Evolutionary conservation across 139 green algal genomes (phyloP).

Genomic region (Haematococcus sp.): DNA sequence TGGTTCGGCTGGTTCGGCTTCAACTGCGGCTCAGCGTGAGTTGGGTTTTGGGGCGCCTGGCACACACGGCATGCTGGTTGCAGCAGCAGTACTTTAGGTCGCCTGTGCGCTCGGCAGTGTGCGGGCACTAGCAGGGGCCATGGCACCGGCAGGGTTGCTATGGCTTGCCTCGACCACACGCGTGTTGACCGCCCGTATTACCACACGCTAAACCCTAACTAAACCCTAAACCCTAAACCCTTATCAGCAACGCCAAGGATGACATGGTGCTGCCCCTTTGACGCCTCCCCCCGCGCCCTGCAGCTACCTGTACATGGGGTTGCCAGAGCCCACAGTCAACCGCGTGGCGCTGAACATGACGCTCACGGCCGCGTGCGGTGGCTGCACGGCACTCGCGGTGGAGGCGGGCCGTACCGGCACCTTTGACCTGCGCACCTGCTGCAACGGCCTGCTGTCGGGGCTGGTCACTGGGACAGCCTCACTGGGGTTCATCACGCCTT

Average conservation of each 20-base stretch:
- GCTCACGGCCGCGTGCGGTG: constrained; percentile 14
- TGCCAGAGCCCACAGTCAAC: neutral
- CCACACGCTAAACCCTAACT: no score
- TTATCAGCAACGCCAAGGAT: no score
- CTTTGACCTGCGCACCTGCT: constrained; percentile 40
- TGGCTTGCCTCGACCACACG: constrained; percentile 28
- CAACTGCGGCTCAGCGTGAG: constrained; percentile 48
- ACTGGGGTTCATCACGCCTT: constrained; percentile 38
- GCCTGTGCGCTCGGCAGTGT: no score
- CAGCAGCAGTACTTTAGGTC: neutral
- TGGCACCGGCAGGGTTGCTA: no score
- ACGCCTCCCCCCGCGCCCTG: no score
- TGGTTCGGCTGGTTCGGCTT: constrained; percentile 48
- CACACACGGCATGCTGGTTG: neutral
- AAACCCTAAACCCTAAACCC: no score
- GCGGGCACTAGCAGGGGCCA: neutral
- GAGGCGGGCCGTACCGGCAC: constrained; percentile 18
- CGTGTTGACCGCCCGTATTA: no score
- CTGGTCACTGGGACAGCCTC: constrained; percentile 38
- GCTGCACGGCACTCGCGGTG: no score
- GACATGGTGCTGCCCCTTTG: no score
- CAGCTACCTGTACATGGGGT: no score
- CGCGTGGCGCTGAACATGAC: constrained; percentile 44
- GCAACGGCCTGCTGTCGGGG: constrained; percentile 41
- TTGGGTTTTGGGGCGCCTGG: constrained; percentile 16